Evolutionary conservation across 768 basidiomycete genomes (phyloP).

Genomic region (Tulasnella sp.): DNA sequence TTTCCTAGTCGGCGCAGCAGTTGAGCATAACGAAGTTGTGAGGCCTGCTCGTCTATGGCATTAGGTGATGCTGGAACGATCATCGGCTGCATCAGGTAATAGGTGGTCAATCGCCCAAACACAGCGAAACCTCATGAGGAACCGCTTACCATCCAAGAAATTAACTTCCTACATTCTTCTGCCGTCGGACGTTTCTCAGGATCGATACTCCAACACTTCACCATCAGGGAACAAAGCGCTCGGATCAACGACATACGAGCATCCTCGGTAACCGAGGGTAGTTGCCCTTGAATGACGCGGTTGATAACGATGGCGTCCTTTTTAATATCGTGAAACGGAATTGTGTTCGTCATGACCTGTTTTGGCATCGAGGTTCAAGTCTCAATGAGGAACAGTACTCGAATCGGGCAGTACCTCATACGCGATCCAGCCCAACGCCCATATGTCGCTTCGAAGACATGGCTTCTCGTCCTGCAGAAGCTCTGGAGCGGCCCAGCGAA

Average conservation of each 20-base stretch:
- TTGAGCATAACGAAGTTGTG: neutral
- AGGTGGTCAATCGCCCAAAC: no score
- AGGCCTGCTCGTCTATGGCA: no score
- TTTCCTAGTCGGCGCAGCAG: neutral
- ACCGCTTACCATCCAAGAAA: no score
- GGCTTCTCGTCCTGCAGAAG: neutral
- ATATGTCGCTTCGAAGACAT: neutral
- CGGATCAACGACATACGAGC: no score
- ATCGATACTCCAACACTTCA: no score
- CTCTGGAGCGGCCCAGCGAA: conserved; percentile 15
- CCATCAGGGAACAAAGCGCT: no score
- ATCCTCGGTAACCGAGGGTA: no score
- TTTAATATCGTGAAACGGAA: neutral
- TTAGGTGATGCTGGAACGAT: neutral
- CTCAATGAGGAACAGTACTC: neutral
- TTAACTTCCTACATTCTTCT: no score
- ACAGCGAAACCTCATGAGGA: no score
- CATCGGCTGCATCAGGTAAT: no score
- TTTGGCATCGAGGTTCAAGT: neutral
- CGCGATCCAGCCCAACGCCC: conserved; percentile 8
- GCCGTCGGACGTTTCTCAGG: no score
- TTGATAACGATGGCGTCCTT: neutral
- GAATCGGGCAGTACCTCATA: neutral
- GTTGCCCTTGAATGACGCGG: no score
- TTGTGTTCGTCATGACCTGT: neutral